Base-by-base conservation (phyloP, 176 grass and related monocot species). In the Phoenix dactylifera region DNA sequence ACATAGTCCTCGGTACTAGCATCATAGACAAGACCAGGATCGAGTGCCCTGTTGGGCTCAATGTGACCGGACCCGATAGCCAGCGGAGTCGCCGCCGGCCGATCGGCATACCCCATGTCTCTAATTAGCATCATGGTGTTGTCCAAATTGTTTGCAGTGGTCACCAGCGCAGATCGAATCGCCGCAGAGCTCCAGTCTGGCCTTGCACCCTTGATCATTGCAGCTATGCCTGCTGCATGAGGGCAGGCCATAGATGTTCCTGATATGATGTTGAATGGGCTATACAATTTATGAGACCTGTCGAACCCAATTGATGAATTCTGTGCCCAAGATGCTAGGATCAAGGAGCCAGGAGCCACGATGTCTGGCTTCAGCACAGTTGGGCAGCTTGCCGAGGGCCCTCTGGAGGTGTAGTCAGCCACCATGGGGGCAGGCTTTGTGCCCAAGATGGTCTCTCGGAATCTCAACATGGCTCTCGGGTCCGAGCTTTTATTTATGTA, bases 141-240 rank as follows among this genome's bases (percentile, higher is more conserved):
- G 72, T 89, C 85, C 17, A 54, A 49, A 5, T 14, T 1, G 16
- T 5, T 65, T 3, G 89, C 82, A 7, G 89, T 85, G 52, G 89
- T 95, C 85, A 95, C 89, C 57, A 89, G 76, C n/a, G 89, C 82
- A 2, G 82, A 95, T 19, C 83, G 80, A 56, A 89, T 85, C 73
- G 86, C 86, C 20, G 85, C 75, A 0, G 89, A 81, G 53, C 74
- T 95, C 89, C 81, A 89, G 19, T 54, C 52, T 0, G 60, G 78
- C 49, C 73, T 68, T 29, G 19, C 72, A 0, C 75, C 79, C 0
- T 65, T 82, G 51, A 95, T 65, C 68, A 95, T 65, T 0, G 89
- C 89, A 1, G 82, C 73, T 24, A 95, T 65, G 25, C 85, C 85
- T 6, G 61, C 62, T 19, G 71, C 82, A 70, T 95, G 89, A 14